Evolutionary conservation across 352 stramenopile genomes (phyloP), one percentile per base, ranked within the genome.

Genomic region (Plasmopara halstedii): DNA sequence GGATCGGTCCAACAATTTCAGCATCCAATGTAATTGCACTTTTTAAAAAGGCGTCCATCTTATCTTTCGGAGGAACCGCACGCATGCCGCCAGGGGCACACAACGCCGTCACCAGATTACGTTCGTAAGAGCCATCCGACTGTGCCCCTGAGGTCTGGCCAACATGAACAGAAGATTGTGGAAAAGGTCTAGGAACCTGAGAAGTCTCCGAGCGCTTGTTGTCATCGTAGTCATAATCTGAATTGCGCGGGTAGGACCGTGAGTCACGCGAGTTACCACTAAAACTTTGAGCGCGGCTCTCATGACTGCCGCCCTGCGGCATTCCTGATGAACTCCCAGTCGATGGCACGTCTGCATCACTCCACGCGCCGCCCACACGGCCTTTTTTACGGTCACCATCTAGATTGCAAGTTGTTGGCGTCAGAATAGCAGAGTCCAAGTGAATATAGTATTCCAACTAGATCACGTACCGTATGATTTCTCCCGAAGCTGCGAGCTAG

Each of bases 11-110:
- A 25, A 98, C 83, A 31, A 97, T 83, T 51, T 98, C 93, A 0
- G 90, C 66, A 53, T 98, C 91, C 14, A 98, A 68, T 19, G 83
- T 96, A 52, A 92, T 59, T 4, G 95, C 80, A 15, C 80, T 87
- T 54, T 92, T 83, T 40, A 95, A 64, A 60, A 97, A 98, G 21
- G 79, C 76, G 23, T 89, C 84, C 33, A 98, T 74, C 65, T 97
- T 97, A 50, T 98, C 90, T 46, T 89, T 90, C 17, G 93, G 93
- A 32, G 93, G 93, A 17, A 97, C 88, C 25, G 93, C 85, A 51
- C 95, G 95, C 87, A 97, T 97, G 19, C 93, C 93, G 32, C 90
- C 93, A 6, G 90, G 88, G 8, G 90, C 87, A 62, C 90, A 98
- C 21, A 98, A 54, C 29, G 94, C 86, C 4, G 76, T 73, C 42